A percentile compares a stretch with the other conserved stretches of the same genome.
Conservation (phyloP, 495 filamentous ascomycete genomes). For the Xylaria acuta region DNA sequence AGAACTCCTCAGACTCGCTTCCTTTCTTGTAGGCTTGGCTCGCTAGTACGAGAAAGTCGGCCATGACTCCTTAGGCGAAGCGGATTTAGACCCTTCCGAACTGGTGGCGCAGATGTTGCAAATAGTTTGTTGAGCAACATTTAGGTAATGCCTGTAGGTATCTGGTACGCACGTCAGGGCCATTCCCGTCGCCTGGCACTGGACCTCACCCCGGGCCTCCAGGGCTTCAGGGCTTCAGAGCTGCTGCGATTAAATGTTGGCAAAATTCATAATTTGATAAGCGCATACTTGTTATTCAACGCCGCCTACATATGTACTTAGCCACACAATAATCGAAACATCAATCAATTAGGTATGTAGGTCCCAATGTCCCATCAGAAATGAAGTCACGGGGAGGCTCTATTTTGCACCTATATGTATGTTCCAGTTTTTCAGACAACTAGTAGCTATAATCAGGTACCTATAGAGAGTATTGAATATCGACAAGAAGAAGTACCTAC, state of each 20-base stretch:
- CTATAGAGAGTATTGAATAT: background rate
- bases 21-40: conserved; percentile 49
- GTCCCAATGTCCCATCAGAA: too few species aligned
- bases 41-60: conserved; percentile 56
- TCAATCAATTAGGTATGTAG: too few species aligned
- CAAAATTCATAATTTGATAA: background rate
- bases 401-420: background rate
- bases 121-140: background rate
- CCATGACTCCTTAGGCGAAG: conserved; percentile 44
- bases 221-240: too few species aligned
- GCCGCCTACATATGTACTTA: background rate
- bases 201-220: too few species aligned
- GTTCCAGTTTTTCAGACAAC: background rate
- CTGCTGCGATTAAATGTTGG: background rate
- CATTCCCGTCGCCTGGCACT: too few species aligned
- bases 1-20: conserved; percentile 29
- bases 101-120: background rate
- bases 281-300: background rate
- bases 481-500: background rate
- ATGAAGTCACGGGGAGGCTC: background rate
- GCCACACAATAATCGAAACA: background rate
- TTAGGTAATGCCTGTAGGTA: too few species aligned
- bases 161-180: too few species aligned
- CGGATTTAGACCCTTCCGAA: background rate
- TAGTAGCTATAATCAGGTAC: background rate